phyloP scores from a whole-genome alignment of 1,284 basidiomycete genomes.

The Pseudozyma sp. region DNA sequence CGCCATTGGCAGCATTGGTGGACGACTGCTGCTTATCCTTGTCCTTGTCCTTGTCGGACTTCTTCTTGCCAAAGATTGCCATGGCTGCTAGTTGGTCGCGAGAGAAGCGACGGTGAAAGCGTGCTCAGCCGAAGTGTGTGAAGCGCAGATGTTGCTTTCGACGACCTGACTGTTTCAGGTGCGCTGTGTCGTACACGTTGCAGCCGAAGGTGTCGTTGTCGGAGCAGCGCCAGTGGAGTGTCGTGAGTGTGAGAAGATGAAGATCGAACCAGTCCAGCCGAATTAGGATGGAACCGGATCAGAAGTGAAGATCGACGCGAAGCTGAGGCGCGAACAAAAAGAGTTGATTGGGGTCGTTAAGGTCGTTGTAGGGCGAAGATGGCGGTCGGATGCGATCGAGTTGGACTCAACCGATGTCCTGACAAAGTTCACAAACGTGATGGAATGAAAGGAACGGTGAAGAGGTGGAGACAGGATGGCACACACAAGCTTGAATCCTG shows the following conservation, averaged over 20 bases:
- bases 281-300: neutral
- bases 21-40: conserved; percentile 26
- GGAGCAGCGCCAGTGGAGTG: neutral
- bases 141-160: neutral
- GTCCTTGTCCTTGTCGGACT: conserved; percentile 58
- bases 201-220: neutral
- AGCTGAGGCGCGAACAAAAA: neutral
- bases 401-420: conserved; percentile 7
- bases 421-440: conserved; percentile 4
- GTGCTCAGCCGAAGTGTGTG: neutral
- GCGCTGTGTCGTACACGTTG: neutral
- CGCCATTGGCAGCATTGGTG: conserved; percentile 29
- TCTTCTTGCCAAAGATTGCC: conserved; percentile 67
- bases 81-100: conserved; percentile 22
- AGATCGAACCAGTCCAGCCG: conserved; percentile 3
- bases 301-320: neutral
- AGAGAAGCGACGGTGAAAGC: neutral
- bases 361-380: conserved; percentile 9
- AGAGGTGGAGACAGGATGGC: conserved; percentile 4
- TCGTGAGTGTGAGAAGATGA: neutral
- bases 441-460: conserved; percentile 8
- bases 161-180: neutral
- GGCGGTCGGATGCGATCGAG: conserved; percentile 3
- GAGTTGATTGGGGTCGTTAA: conserved; percentile 1
- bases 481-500: neutral